A percentile compares a stretch with the other conserved stretches of the same genome.
phyloP scores from a whole-genome alignment of 805 yeast genomes.

The Schwanniomyces yamadae region DNA sequence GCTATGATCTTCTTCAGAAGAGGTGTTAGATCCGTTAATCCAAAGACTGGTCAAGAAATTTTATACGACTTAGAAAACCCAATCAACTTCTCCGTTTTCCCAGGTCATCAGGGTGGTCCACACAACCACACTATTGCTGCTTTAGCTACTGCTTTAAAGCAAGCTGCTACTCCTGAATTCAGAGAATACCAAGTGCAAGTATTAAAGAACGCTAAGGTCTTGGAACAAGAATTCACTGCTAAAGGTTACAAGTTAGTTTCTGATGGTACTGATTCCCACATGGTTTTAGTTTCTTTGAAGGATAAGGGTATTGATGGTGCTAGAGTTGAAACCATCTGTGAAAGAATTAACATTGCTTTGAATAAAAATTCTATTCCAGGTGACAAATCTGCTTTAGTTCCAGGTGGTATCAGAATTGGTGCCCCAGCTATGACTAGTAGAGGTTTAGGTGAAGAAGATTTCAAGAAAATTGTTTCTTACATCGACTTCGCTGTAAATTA shows the following conservation, averaged over 20 bases:
- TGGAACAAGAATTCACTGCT: conserved; percentile 63
- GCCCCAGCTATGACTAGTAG: conserved; percentile 99
- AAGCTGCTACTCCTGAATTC: conserved; percentile 86
- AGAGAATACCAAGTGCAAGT: conserved; percentile 82
- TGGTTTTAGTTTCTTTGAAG: conserved; percentile 81
- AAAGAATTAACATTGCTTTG: conserved; percentile 87
- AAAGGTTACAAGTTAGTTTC: conserved; percentile 81
- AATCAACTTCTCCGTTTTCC: conserved; percentile 96
- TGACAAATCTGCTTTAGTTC: conserved; percentile 92
- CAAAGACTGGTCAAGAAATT: conserved; percentile 83
- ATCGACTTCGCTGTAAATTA: conserved; percentile 77
- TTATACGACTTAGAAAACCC: conserved; percentile 84
- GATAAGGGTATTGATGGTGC: conserved; percentile 90
- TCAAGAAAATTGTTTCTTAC: conserved; percentile 73
- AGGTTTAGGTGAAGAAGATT: conserved; percentile 79
- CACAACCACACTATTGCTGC: conserved; percentile 98
- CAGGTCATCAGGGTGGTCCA: conserved; percentile 99
- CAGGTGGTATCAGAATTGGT: conserved; percentile 95
- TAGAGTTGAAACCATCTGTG: conserved; percentile 86
- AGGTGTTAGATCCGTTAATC: conserved; percentile 76
- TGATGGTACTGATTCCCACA: conserved; percentile 92
- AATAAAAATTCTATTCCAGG: conserved; percentile 97
- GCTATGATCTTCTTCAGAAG: conserved; percentile 97
- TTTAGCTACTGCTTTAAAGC: conserved; percentile 90
- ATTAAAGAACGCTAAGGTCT: conserved; percentile 73